phyloP scores from a whole-genome alignment of 2,329 filamentous ascomycete species.

The Fusarium pseudonygamai region DNA sequence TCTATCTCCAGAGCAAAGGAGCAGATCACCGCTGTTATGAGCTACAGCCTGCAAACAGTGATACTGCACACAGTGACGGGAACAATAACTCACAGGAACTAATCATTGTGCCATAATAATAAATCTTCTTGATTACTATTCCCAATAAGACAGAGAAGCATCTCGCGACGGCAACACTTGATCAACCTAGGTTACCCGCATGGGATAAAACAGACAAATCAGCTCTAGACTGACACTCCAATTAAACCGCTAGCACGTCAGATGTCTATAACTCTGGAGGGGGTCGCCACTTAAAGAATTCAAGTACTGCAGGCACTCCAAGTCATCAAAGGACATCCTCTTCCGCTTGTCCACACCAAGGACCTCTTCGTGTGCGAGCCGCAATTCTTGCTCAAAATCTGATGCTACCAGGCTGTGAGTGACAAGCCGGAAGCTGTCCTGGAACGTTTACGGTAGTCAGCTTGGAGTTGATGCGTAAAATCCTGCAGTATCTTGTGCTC shows the following conservation, averaged over 20 bases:
- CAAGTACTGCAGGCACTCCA: too few species aligned
- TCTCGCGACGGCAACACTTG: too few species aligned
- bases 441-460: not conserved
- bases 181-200: not conserved
- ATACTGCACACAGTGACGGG: not conserved
- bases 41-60: not conserved
- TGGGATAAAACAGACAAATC: not conserved
- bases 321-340: too few species aligned
- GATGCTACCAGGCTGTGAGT: too few species aligned
- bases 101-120: not conserved
- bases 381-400: too few species aligned
- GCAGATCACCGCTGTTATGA: not conserved
- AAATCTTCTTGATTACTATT: not conserved
- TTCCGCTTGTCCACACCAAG: too few species aligned
- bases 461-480: not conserved
- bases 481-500: rapidly evolving
- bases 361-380: too few species aligned
- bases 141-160: not conserved
- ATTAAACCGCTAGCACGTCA: too few species aligned
- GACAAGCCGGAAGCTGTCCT: not conserved
- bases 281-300: too few species aligned
- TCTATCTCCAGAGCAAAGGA: not conserved
- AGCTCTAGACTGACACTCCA: not conserved
- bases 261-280: too few species aligned
- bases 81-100: not conserved